Percentiles rank a stretch among this genome's conserved stretches.
These are phyloP conservation scores for Berkeleyomyces basicola DNA, from an alignment of 2,329 filamentous ascomycete genomes.

Conservation along the genomic window DNA sequence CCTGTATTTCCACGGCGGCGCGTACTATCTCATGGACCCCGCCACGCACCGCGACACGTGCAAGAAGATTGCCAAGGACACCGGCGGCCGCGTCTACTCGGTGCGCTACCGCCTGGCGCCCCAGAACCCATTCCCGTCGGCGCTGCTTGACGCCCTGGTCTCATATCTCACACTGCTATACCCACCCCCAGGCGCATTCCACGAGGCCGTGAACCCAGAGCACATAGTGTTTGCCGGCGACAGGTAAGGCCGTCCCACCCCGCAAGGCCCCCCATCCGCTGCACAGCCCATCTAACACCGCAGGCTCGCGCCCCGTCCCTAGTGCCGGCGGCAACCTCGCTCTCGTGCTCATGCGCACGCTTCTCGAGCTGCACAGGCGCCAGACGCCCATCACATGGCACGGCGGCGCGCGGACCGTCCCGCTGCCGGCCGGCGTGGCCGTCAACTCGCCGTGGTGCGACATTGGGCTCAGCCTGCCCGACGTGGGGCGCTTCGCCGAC, in stretches of 20 bases:
- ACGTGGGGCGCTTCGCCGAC: conserved; percentile 17
- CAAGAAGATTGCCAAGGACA: conserved; percentile 47
- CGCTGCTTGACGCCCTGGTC: conserved; percentile 54
- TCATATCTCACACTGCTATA: conserved; percentile 59
- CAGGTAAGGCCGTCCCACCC: conserved; percentile 24
- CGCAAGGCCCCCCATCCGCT: too few relatives aligned
- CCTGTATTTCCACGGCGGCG: conserved; percentile 63
- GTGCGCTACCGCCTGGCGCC: conserved; percentile 62
- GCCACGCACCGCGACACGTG: conserved; percentile 42
- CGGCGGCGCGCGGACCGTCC: conserved; percentile 38
- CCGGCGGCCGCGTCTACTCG: conserved; percentile 50
- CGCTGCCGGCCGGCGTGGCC: conserved; percentile 49
- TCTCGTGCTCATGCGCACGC: conserved; percentile 48
- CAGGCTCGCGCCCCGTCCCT: not conserved
- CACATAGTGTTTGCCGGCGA: conserved; percentile 61
- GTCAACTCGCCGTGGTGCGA: conserved; percentile 56
- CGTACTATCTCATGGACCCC: conserved; percentile 57
- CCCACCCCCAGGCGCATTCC: conserved; percentile 49
- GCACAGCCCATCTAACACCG: not conserved
- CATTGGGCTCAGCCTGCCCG: conserved; percentile 37
- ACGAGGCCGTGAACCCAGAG: conserved; percentile 44
- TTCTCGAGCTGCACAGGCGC: conserved; percentile 43
- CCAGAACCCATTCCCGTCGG: conserved; percentile 57
- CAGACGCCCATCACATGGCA: conserved; percentile 40
- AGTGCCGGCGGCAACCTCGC: conserved; percentile 59